Conservation (phyloP, 345 rosid genomes). For the Excoecaria cochinchinensis region DNA sequence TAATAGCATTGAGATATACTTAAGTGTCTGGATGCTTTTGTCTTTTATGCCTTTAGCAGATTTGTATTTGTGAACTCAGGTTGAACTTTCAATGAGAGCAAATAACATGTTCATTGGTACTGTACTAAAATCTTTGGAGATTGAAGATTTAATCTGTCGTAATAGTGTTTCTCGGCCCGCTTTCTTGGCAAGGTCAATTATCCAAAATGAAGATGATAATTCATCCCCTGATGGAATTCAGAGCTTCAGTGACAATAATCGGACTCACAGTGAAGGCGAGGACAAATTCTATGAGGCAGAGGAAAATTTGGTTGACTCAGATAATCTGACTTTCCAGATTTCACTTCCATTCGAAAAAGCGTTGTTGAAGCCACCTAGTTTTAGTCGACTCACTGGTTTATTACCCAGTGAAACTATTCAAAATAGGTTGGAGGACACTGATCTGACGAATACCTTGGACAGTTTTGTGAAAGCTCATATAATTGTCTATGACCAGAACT, state of each 20-base stretch:
- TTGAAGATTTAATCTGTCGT: slow-evolving; percentile 82
- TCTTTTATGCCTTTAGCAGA: slow-evolving; percentile 23
- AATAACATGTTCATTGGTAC: slow-evolving; percentile 86
- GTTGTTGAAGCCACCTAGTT: slow-evolving; percentile 66
- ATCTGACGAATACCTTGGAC: slow-evolving; percentile 50
- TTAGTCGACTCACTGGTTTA: slow-evolving; percentile 66
- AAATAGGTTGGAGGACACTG: slow-evolving; percentile 37
- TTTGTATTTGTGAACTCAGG: slow-evolving; percentile 46
- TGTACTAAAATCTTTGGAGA: slow-evolving; percentile 82
- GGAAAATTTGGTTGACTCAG: slow-evolving; percentile 70
- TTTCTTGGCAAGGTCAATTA: slow-evolving; percentile 89
- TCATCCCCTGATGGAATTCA: slow-evolving; percentile 41
- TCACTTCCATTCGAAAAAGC: slow-evolving; percentile 25
- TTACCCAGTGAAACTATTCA: slow-evolving; percentile 55
- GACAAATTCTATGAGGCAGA: slow-evolving; percentile 89
- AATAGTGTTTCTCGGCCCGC: slow-evolving; percentile 45
- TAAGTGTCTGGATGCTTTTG: slow-evolving; percentile 15
- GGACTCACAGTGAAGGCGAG: slow-evolving; percentile 70
- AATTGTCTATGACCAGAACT: slow-evolving; percentile 67
- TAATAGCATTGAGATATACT: slow-evolving; percentile 14
- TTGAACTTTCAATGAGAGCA: slow-evolving; percentile 74
- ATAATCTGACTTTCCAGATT: slow-evolving; percentile 24
- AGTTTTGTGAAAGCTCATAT: slow-evolving; percentile 98
- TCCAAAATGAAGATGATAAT: slow-evolving; percentile 46
- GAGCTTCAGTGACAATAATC: slow-evolving; percentile 36